Percentiles rank a stretch among this genome's conserved stretches.
phyloP scores from a whole-genome alignment of 306 rosid species.

The Benincasa hispida region DNA sequence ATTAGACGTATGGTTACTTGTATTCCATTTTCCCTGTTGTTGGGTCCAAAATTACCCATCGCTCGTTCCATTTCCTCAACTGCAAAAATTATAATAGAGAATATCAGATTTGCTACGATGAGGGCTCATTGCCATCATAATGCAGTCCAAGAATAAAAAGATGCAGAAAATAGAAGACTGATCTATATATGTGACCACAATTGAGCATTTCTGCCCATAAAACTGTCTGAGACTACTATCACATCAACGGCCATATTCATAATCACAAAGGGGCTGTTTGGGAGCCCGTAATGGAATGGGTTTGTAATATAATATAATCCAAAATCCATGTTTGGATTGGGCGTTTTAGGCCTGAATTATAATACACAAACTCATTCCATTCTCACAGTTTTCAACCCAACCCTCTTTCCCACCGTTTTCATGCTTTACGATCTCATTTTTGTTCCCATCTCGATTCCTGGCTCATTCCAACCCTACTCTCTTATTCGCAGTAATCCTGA shows the following conservation, averaged over 20 bases:
- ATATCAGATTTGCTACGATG: background rate
- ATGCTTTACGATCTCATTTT: too few relatives aligned
- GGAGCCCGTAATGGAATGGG: too few relatives aligned
- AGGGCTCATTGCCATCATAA: background rate
- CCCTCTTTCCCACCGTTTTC: too few relatives aligned
- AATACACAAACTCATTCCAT: too few relatives aligned
- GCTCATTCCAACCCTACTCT: too few relatives aligned
- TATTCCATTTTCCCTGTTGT: conserved; percentile 96
- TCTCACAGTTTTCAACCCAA: too few relatives aligned
- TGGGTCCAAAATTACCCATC: conserved; percentile 90
- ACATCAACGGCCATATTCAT: background rate
- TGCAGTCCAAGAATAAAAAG: background rate
- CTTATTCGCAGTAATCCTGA: too few relatives aligned
- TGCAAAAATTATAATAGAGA: conserved; percentile 15
- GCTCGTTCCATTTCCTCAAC: conserved; percentile 95
- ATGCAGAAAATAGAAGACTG: conserved; percentile 2
- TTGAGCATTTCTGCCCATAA: conserved; percentile 2
- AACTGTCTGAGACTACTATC: background rate
- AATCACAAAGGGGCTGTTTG: too few relatives aligned
- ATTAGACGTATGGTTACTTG: conserved; percentile 50
- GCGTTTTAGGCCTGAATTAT: too few relatives aligned
- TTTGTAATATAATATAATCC: too few relatives aligned
- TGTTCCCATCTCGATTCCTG: too few relatives aligned
- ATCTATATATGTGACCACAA: background rate
- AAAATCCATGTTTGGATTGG: too few relatives aligned